Percentiles rank a stretch among this genome's conserved stretches.
Conservation (phyloP, 2,329 filamentous ascomycete genomes). For the Fusarium xyrophilum region DNA sequence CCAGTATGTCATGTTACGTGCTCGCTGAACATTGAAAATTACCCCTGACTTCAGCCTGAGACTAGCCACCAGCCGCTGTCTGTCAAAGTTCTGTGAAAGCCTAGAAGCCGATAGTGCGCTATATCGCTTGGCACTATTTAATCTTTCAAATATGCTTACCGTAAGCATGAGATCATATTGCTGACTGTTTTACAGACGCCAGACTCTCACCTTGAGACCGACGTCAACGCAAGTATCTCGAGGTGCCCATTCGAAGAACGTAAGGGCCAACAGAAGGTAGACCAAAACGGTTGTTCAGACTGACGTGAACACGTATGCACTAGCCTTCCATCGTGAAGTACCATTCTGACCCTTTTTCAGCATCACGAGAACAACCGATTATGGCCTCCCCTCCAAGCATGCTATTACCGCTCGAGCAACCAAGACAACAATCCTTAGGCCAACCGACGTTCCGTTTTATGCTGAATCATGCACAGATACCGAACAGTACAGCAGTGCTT, state of each 20-base stretch:
- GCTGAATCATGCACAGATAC: background rate
- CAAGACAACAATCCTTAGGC: background rate
- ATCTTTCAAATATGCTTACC: background rate
- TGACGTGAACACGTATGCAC: background rate
- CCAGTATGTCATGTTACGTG: too few relatives aligned
- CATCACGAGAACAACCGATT: background rate
- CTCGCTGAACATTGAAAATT: background rate
- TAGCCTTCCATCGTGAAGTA: accelerated
- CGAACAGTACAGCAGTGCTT: background rate
- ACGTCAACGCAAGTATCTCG: background rate
- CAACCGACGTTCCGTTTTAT: background rate
- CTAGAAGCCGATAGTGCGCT: background rate
- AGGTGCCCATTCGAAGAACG: accelerated
- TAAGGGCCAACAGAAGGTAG: accelerated
- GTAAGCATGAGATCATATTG: accelerated
- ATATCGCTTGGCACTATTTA: background rate
- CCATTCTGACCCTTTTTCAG: background rate
- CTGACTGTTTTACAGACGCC: background rate
- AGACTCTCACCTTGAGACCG: background rate
- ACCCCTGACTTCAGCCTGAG: background rate
- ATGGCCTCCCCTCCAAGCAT: background rate
- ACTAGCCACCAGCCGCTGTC: background rate
- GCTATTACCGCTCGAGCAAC: background rate
- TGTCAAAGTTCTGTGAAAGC: background rate
- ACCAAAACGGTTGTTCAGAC: background rate